Evolutionary conservation across 140 eudicot species (phyloP).

Genomic region (Anethum foeniculum): DNA sequence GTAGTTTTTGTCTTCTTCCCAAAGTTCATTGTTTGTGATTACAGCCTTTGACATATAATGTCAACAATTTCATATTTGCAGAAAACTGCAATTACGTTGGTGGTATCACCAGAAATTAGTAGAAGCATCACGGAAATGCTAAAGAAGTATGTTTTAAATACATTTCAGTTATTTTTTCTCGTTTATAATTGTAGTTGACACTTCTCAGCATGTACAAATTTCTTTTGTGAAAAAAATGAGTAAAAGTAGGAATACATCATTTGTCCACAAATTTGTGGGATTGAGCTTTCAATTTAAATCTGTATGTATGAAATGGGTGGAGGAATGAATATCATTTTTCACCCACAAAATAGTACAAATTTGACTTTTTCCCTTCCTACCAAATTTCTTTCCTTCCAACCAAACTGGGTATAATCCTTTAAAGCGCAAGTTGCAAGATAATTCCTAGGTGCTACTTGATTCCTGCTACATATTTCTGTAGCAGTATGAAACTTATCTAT

Average conservation of each 20-base stretch:
- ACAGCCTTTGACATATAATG: neutral
- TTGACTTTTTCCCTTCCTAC: neutral
- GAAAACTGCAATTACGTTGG: constrained; percentile 69
- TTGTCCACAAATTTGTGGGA: neutral
- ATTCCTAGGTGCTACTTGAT: neutral
- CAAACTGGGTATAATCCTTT: neutral
- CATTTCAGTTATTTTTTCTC: neutral
- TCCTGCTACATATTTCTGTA: neutral
- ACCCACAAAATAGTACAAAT: neutral
- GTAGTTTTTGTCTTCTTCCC: constrained; percentile 28
- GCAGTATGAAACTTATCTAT: neutral
- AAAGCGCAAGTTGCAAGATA: neutral
- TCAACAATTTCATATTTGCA: constrained; percentile 27
- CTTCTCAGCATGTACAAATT: neutral
- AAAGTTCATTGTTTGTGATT: neutral
- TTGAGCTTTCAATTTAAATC: neutral
- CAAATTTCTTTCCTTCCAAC: neutral
- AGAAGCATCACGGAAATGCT: constrained; percentile 68
- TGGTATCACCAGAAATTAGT: constrained; percentile 66
- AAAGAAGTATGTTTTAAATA: constrained; percentile 41
- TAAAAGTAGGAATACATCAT: neutral
- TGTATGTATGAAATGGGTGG: neutral
- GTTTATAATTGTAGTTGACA: neutral
- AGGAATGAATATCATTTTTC: neutral
- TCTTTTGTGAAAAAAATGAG: neutral